A percentile compares a stretch with the other conserved stretches of the same genome.
These are phyloP conservation scores for Citrus hindsii DNA, from an alignment of 345 rosid genomes.

Conservation along the genomic window DNA sequence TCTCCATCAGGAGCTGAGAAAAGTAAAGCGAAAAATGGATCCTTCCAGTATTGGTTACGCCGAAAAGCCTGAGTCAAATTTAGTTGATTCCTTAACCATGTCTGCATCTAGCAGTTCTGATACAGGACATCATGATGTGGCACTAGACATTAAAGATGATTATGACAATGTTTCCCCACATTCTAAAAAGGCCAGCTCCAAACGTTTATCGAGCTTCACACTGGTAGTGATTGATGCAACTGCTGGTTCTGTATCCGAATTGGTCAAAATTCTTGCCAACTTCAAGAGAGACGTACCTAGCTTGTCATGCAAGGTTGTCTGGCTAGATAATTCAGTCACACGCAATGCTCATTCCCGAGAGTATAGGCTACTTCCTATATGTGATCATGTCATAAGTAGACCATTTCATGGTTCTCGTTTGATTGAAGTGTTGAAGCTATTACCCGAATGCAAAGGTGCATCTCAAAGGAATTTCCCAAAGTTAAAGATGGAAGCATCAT, in stretches of 20 bases:
- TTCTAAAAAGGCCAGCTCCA: constrained; percentile 11
- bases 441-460: constrained; percentile 8
- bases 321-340: constrained; percentile 20
- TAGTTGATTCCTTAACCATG: constrained; percentile 1
- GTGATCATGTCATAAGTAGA: constrained; percentile 15
- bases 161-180: constrained; percentile 9
- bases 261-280: constrained; percentile 1
- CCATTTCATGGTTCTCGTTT: constrained; percentile 35
- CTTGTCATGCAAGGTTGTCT: constrained; percentile 23
- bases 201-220: constrained; percentile 12
- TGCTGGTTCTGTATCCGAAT: constrained; percentile 4
- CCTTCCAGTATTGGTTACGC: background rate
- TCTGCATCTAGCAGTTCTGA: constrained; percentile 13
- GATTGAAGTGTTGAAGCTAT: constrained; percentile 20
- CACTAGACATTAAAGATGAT: constrained; percentile 12
- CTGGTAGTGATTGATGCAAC: constrained; percentile 26
- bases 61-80: constrained; percentile 10
- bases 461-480: background rate
- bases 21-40: constrained; percentile 20
- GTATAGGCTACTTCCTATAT: background rate
- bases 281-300: constrained; percentile 20
- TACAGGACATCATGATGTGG: constrained; percentile 1
- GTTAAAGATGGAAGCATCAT: background rate
- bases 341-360: background rate
- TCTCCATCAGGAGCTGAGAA: constrained; percentile 17